phyloP scores from a whole-genome alignment of 768 basidiomycete species.

The Tylopilus sp. region DNA sequence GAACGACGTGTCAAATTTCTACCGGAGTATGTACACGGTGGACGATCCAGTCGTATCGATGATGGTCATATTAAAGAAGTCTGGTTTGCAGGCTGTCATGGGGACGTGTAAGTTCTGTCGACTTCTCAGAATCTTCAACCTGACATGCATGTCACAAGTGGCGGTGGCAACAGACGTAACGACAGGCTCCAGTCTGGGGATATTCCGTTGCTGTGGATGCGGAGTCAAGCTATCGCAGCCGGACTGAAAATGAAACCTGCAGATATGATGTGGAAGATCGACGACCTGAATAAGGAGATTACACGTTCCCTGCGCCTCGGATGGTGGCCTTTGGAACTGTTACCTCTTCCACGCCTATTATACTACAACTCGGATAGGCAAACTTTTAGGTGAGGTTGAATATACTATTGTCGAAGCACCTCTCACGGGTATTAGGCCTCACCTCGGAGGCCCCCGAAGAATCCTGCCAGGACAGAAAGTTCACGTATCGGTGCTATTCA shows the following conservation, averaged over 20 bases:
- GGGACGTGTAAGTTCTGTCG: slow-evolving; percentile 34
- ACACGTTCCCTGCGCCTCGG: slow-evolving; percentile 9
- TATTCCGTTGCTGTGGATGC: slow-evolving; percentile 32
- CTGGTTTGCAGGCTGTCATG: slow-evolving; percentile 42
- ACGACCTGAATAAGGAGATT: slow-evolving; percentile 24
- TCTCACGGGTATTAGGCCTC: slow-evolving; percentile 23
- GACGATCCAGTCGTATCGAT: slow-evolving; percentile 7
- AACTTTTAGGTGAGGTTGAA: slow-evolving; percentile 18
- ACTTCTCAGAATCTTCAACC: background rate
- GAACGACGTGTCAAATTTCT: slow-evolving; percentile 47
- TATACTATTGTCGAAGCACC: background rate
- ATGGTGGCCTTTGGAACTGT: slow-evolving; percentile 27
- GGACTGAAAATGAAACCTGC: slow-evolving; percentile 21
- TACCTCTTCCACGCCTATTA: slow-evolving; percentile 25
- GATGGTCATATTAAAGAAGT: slow-evolving; percentile 37
- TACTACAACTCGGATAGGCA: slow-evolving; percentile 27
- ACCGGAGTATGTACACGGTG: slow-evolving; percentile 40
- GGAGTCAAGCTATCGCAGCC: slow-evolving; percentile 26
- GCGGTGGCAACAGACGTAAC: slow-evolving; percentile 29
- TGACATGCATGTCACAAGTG: slow-evolving; percentile 14
- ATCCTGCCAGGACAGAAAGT: slow-evolving; percentile 31
- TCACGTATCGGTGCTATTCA: slow-evolving; percentile 32
- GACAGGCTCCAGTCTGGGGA: slow-evolving; percentile 27
- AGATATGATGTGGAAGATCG: slow-evolving; percentile 28
- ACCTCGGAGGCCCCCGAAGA: slow-evolving; percentile 22